These are phyloP conservation scores for Mycena citricolor DNA, from an alignment of 1,284 basidiomycete species.

Conservation along the genomic window DNA sequence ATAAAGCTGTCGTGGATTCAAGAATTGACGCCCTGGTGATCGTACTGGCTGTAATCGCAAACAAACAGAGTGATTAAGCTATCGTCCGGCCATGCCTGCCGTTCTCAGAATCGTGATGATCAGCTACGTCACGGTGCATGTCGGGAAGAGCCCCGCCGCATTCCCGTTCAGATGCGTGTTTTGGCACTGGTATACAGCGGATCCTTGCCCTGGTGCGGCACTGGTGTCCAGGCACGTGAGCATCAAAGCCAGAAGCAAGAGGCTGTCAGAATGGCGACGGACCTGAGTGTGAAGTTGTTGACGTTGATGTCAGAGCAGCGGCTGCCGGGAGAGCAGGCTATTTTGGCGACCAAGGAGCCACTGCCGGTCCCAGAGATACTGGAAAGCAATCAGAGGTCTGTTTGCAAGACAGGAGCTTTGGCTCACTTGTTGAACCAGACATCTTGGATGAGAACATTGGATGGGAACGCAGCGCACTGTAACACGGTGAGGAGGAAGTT, in stretches of 20 bases:
- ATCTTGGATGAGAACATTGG: conserved; percentile 51
- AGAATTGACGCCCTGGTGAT: no score
- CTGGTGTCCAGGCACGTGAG: no score
- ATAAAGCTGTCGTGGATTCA: no score
- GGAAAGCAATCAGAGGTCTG: conserved; percentile 20
- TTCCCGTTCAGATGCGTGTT: conserved; percentile 34
- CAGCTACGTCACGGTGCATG: conserved; percentile 33
- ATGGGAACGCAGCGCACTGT: conserved; percentile 51
- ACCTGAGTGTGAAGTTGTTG: conserved; percentile 43
- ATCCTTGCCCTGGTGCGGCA: no score
- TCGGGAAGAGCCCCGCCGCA: conserved; percentile 33
- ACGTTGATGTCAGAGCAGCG: no score
- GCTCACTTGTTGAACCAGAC: conserved; percentile 47
- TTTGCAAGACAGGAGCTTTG: background rate
- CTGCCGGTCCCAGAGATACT: conserved; percentile 60
- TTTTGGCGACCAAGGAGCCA: no score
- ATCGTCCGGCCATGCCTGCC: no score
- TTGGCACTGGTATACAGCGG: conserved; percentile 38
- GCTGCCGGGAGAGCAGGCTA: no score
- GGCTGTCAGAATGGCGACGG: conserved; percentile 22
- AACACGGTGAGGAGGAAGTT: no score
- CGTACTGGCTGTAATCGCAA: no score
- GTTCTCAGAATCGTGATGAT: no score
- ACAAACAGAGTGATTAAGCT: no score
- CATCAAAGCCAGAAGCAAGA: background rate